Percentiles rank a stretch among this genome's conserved stretches.
Conservation (phyloP, 1,139 yeast species). For the Petasospora fabianii region DNA sequence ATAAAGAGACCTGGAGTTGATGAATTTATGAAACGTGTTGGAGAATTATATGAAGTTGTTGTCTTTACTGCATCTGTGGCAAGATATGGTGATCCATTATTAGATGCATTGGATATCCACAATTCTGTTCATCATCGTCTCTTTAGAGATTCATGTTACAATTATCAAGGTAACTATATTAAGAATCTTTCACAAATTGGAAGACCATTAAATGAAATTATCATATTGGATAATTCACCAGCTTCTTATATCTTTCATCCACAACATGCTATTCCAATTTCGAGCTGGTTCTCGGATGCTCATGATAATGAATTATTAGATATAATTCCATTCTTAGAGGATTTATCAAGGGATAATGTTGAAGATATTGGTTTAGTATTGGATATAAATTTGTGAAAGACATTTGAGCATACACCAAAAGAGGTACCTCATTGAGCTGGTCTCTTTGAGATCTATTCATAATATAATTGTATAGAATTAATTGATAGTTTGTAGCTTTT, state of each 20-base stretch:
- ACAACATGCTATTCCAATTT: conserved; percentile 96
- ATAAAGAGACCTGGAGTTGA: conserved; percentile 98
- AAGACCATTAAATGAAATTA: conserved; percentile 78
- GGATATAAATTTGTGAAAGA: conserved; percentile 56
- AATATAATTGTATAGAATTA: not conserved
- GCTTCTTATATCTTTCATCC: conserved; percentile 97
- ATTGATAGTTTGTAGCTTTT: not conserved
- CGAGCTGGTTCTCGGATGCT: conserved; percentile 97
- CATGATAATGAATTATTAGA: conserved; percentile 95
- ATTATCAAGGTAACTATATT: conserved; percentile 87
- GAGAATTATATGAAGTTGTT: conserved; percentile 87
- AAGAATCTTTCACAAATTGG: conserved; percentile 93
- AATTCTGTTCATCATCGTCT: conserved; percentile 82
- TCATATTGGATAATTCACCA: conserved; percentile 94
- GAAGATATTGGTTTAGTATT: conserved; percentile 81
- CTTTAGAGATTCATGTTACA: conserved; percentile 81
- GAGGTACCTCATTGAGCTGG: not conserved
- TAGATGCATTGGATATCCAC: conserved; percentile 78
- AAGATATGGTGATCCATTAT: conserved; percentile 91
- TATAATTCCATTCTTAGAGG: conserved; percentile 86
- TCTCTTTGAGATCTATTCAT: not conserved
- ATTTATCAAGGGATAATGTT: conserved; percentile 61
- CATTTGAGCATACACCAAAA: not conserved
- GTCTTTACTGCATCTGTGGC: conserved; percentile 95
- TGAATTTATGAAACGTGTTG: conserved; percentile 79